Conservation (phyloP, 2,329 filamentous ascomycete species). For the Arthrocladium fulminans region DNA sequence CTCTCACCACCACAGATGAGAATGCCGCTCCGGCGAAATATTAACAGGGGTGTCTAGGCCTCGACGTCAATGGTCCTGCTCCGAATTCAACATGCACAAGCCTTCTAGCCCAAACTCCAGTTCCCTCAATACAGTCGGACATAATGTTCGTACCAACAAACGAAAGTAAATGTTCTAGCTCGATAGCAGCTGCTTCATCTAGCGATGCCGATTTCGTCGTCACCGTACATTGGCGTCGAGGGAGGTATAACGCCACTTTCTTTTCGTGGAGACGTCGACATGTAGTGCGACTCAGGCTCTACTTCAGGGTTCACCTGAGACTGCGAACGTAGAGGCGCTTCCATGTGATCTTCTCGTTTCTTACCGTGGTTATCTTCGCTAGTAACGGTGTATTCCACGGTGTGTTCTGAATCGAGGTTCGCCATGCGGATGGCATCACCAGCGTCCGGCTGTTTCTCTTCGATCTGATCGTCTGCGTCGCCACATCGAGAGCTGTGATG, state of each 20-base stretch:
- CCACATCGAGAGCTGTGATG: not conserved
- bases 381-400: slow-evolving; percentile 6
- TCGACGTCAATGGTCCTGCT: no score
- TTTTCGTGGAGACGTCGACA: slow-evolving; percentile 17
- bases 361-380: slow-evolving; percentile 9
- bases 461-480: slow-evolving; percentile 29
- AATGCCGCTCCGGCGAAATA: no score
- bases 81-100: not conserved
- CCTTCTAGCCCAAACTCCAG: not conserved
- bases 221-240: slow-evolving; percentile 11
- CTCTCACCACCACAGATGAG: no score
- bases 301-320: slow-evolving; percentile 6
- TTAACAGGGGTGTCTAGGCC: no score
- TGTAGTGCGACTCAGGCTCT: slow-evolving; percentile 6
- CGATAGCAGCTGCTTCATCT: not conserved
- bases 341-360: slow-evolving; percentile 8
- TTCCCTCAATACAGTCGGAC: not conserved
- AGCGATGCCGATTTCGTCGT: slow-evolving; percentile 1
- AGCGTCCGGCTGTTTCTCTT: slow-evolving; percentile 13
- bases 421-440: not conserved
- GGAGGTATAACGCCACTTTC: slow-evolving; percentile 20
- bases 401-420: not conserved
- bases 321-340: slow-evolving; percentile 13
- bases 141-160: not conserved
- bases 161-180: not conserved